These are phyloP conservation scores for Lantana camara DNA, from an alignment of 257 asterid genomes.

Conservation along the genomic window DNA sequence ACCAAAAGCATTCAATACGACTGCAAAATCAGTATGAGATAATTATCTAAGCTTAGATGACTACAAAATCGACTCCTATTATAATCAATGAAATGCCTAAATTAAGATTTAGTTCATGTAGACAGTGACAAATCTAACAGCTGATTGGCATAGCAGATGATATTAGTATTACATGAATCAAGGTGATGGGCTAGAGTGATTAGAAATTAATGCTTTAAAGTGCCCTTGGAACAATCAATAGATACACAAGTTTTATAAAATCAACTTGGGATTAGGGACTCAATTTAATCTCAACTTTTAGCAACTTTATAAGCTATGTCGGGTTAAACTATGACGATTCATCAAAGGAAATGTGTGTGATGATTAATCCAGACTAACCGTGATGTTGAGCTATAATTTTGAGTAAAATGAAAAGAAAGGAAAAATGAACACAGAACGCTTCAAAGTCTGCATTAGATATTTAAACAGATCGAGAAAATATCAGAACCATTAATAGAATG, in stretches of 20 bases:
- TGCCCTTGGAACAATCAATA: neutral
- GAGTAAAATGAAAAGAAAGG: neutral
- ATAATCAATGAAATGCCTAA: neutral
- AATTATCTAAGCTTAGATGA: neutral
- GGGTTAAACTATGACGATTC: neutral
- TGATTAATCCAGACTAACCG: neutral
- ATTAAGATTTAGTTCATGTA: no score
- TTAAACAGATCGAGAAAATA: no score
- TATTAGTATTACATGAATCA: neutral
- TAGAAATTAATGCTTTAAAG: neutral
- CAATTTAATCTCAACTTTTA: neutral
- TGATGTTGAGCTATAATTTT: neutral
- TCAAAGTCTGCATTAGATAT: no score
- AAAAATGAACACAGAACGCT: no score
- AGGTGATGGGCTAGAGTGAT: neutral
- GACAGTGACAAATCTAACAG: neutral
- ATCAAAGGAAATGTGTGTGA: neutral
- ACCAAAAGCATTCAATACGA: neutral
- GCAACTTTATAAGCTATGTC: neutral
- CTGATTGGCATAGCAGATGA: neutral
- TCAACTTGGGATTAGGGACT: neutral
- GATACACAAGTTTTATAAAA: neutral
- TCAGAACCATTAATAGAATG: no score
- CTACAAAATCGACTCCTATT: neutral
- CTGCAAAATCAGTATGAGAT: neutral